phyloP scores from a whole-genome alignment of 2,329 filamentous ascomycete genomes.

The Amauroascus verrucosus region DNA sequence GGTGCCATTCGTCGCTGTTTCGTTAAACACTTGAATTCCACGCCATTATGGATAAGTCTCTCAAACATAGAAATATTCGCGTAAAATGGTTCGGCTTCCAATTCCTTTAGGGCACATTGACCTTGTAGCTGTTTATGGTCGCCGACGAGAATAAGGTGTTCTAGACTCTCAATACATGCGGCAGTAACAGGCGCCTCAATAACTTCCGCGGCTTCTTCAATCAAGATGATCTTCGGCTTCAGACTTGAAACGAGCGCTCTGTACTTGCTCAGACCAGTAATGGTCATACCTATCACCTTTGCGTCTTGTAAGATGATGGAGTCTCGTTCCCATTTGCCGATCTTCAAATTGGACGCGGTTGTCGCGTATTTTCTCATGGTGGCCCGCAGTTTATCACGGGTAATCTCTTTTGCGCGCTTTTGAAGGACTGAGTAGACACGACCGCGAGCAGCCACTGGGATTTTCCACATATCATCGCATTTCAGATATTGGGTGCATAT shows the following conservation, averaged over 20 bases:
- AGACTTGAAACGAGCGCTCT: conserved; percentile 57
- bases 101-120: conserved; percentile 51
- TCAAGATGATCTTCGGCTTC: conserved; percentile 56
- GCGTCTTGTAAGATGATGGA: conserved; percentile 50
- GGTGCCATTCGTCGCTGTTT: conserved; percentile 65
- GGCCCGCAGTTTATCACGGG: conserved; percentile 41
- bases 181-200: conserved; percentile 48
- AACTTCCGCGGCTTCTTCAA: conserved; percentile 73
- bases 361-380: conserved; percentile 43
- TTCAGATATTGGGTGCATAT: conserved; percentile 28
- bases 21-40: conserved; percentile 55
- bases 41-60: conserved; percentile 55
- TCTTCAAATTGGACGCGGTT: conserved; percentile 44
- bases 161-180: conserved; percentile 50
- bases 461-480: conserved; percentile 49
- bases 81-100: conserved; percentile 52
- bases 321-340: conserved; percentile 51
- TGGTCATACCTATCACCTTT: conserved; percentile 58
- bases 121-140: conserved; percentile 70
- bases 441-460: conserved; percentile 48
- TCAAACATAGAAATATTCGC: conserved; percentile 72
- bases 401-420: conserved; percentile 41
- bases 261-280: conserved; percentile 73
- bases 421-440: conserved; percentile 58
- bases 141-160: conserved; percentile 61